A percentile compares a stretch with the other conserved stretches of the same genome.
These are phyloP conservation scores for Diplosphaera chodatii DNA, from an alignment of 139 green algal species.

Conservation along the genomic window DNA sequence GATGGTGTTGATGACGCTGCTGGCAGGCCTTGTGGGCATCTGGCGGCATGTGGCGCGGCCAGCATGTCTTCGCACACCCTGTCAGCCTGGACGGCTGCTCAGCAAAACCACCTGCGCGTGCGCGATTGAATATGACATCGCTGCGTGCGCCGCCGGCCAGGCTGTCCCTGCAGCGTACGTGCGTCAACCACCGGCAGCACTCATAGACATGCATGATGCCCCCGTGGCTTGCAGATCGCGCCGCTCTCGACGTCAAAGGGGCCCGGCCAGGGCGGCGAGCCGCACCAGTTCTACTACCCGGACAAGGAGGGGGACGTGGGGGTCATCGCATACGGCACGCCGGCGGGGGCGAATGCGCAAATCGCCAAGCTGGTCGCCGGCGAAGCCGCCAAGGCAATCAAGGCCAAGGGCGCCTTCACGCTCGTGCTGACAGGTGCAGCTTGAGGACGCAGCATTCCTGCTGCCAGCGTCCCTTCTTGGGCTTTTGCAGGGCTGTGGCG, in stretches of 20 bases:
- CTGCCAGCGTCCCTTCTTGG: background rate
- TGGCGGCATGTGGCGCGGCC: too few relatives aligned
- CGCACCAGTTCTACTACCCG: conserved; percentile 64
- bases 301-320: conserved; percentile 19
- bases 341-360: background rate
- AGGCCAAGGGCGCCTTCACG: conserved; percentile 67
- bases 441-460: conserved; percentile 4
- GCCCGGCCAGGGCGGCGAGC: conserved; percentile 39
- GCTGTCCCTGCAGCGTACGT: too few relatives aligned
- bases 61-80: too few relatives aligned
- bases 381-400: conserved; percentile 52
- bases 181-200: too few relatives aligned
- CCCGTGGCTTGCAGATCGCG: conserved; percentile 22
- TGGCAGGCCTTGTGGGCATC: too few relatives aligned
- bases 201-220: too few relatives aligned
- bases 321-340: conserved; percentile 29
- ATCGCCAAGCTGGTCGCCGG: conserved; percentile 28
- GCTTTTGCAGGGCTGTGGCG: too few relatives aligned
- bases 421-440: conserved; percentile 60
- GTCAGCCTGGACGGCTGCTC: too few relatives aligned
- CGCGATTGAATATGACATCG: too few relatives aligned
- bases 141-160: too few relatives aligned
- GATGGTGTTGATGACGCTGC: too few relatives aligned
- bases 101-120: too few relatives aligned
- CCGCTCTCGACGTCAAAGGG: conserved; percentile 65